Conservation (phyloP, 306 rosid genomes). For the Trifolium fragiferum region DNA sequence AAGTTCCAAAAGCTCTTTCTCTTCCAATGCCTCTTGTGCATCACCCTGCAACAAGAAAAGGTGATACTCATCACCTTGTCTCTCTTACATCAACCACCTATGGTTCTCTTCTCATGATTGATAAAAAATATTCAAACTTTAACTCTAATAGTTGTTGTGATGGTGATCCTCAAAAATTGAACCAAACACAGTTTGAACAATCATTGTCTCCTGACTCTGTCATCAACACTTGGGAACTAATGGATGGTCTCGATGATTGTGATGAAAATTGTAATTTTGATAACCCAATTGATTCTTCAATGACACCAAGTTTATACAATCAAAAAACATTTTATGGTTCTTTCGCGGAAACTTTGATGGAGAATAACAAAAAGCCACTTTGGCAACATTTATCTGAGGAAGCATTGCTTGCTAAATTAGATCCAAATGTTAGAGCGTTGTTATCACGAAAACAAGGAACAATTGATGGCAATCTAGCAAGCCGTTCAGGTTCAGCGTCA, state of each 20-base stretch:
- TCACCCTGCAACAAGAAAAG: conserved; percentile 74
- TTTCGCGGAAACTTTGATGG: conserved; percentile 36
- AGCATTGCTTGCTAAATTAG: conserved; percentile 72
- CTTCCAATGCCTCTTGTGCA: conserved; percentile 72
- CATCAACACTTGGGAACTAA: conserved; percentile 90
- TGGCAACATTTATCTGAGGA: conserved; percentile 89
- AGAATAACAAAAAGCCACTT: conserved; percentile 61
- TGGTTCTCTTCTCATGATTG: conserved; percentile 67
- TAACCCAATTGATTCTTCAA: conserved; percentile 37
- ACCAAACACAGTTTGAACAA: conserved; percentile 31
- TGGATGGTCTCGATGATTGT: conserved; percentile 55
- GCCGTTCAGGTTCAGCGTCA: conserved; percentile 33
- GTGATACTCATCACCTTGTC: conserved; percentile 86
- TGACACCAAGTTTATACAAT: conserved; percentile 7
- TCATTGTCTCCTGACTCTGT: conserved; percentile 83
- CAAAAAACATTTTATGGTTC: neutral
- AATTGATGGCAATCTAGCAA: neutral
- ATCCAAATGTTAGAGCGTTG: conserved; percentile 73
- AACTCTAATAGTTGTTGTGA: neutral
- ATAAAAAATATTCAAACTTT: conserved; percentile 49
- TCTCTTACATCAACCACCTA: conserved; percentile 88
- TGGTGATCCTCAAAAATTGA: neutral
- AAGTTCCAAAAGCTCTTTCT: conserved; percentile 54
- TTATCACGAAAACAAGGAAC: conserved; percentile 60
- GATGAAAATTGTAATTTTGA: conserved; percentile 22